Base-by-base conservation (phyloP, 2,329 filamentous ascomycete species). In the Pseudocercospora musae region DNA sequence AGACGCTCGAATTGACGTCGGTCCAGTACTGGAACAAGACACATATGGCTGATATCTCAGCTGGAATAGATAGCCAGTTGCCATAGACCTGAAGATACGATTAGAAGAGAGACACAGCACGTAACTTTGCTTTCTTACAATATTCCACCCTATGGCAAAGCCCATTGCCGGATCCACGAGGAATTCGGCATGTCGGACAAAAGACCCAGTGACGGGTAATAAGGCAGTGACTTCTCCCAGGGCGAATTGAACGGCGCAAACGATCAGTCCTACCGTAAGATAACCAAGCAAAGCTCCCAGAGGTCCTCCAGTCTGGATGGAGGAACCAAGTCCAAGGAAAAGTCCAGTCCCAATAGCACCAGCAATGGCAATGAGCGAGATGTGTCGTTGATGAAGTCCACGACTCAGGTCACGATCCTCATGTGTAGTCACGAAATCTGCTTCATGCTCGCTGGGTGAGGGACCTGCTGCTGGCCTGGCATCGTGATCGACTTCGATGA, bases 341-440 rank as follows among this genome's bases (percentile, higher is more conserved):
- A 91, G 80, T 72, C 89, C 89, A 55, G 87, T 90, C 57, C 85
- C 88, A 62, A 91, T 87, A 62, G 89, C 88, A 72, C 89, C 89
- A 69, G 88, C 89, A 59, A 91, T 88, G 66, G 89, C 89, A 75
- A 86, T 85, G 81, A 85, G 84, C 68, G 81, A 81, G 63, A 85
- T 82, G 62, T 84, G 82, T 59, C 83, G 76, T 49, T 82, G 79
- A 66, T 82, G 80, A 11, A 85, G 74, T 40, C 81, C 81, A 63
- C 82, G 80, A 66, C 79, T 79, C 25, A 84, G 75, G 29, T 69
- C 67, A 59, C 63, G 69, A 31, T 72, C 69, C 63, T 73, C 72
- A 15, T 68, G 58, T 10, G 56, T 27, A 1, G 71, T 73, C 9
- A 73, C 66, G 23, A 72, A 71, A 44, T 73, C 71, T 15, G 60